Base-by-base conservation (phyloP, 2,329 filamentous ascomycete species). In the Colletotrichum echinochloae region DNA sequence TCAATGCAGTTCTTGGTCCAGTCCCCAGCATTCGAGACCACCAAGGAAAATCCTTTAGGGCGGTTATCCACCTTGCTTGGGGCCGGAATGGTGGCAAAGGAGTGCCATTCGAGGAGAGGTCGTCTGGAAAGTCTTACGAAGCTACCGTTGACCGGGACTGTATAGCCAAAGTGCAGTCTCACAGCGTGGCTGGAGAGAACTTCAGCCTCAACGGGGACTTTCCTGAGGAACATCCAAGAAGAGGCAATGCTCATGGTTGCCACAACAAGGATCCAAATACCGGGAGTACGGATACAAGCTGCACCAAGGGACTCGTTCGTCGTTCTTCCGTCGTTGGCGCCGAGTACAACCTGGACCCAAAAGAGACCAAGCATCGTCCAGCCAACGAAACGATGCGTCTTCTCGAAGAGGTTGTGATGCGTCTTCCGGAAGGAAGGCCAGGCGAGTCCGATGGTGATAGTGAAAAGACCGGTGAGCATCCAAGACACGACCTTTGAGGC, bases 1-100 rank as follows among this genome's bases (percentile, higher is more conserved):
- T 85, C 81, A 79, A 94, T 93, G 65, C 88, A 86, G 35, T 84
- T 82, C 30, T 83, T 82, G 1, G 92, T 94, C 92, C 92, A 94
- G 80, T 94, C 91, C n/a, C 92, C 92, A 2, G 91, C 91, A 73
- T 90, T 91, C 60, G 91, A 93, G 23, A 94, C 85, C 33, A 94
- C 82, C 35, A 92, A 83, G 0, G 90, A 92, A 80, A 91, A 93
- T 14, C 88, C 90, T 65, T 82, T 78, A 2, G 57, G 52, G 9
- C 44, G 68, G 3, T 16, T 2, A 12, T 37, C 65, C 5, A 68
- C 68, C 8, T 8, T 20, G 1, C 48, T 33, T 1, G 87, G 84
- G 65, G 89, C 86, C 0, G 91, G 89, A 71, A 94, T 92, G 1
- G 90, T 91, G 51, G 92, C 92, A 76, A 94, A 95, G 0, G 90